Evolutionary conservation across 306 rosid species (phyloP).

Genomic region (Rosa rugosa): DNA sequence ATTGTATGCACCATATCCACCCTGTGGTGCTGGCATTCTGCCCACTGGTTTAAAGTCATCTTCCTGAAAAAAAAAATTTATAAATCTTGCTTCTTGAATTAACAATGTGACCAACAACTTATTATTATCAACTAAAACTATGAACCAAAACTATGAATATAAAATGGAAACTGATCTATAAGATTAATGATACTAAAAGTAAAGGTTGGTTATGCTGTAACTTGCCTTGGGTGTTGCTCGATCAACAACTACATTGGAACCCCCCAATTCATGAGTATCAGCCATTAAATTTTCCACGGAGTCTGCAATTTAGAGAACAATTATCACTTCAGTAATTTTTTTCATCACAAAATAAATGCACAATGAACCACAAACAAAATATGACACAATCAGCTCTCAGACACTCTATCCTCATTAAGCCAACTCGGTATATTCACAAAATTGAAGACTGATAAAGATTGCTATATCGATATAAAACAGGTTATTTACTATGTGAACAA

Average conservation of each 20-base stretch:
- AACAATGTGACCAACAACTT: neutral
- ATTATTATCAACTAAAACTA: neutral
- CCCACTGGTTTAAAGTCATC: slow-evolving; percentile 83
- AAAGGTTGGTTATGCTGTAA: slow-evolving; percentile 25
- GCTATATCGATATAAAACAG: neutral
- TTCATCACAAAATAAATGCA: neutral
- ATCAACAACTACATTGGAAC: slow-evolving; percentile 89
- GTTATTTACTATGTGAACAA: neutral
- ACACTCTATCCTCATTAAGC: neutral
- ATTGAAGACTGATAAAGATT: neutral
- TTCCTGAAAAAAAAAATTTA: slow-evolving; percentile 52
- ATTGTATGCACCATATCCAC: slow-evolving; percentile 96
- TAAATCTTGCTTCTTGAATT: slow-evolving; percentile 13
- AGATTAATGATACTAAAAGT: neutral
- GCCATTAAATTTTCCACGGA: slow-evolving; percentile 89
- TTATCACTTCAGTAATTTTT: slow-evolving; percentile 12
- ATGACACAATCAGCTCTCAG: neutral
- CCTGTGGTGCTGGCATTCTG: slow-evolving; percentile 54
- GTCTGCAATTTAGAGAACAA: slow-evolving; percentile 51
- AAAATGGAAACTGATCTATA: neutral
- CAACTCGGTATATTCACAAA: neutral
- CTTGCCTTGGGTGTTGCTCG: slow-evolving; percentile 97
- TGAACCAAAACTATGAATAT: neutral
- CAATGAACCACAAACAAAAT: neutral
- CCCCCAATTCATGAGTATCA: slow-evolving; percentile 91